Base-by-base conservation (phyloP, 768 basidiomycete genomes). In the Lactarius trivialis region DNA sequence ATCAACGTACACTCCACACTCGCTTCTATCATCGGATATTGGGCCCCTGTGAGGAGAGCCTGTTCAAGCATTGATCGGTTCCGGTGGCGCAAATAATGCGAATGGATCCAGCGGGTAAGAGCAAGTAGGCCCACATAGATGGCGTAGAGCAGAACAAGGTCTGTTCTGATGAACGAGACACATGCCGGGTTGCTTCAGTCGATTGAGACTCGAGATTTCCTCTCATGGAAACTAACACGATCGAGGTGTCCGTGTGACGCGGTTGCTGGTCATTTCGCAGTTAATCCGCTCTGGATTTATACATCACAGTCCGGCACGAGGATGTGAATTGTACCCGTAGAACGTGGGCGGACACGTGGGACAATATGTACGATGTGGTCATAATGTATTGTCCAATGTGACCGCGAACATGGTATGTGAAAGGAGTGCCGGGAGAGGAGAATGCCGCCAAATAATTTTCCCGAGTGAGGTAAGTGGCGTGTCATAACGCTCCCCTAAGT, bases 181-280 rank as follows among this genome's bases (percentile, higher is more conserved):
- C 12, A 14, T 48, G 45, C 45, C 45, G 24, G 45, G 24, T 21
- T 48, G 12, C 45, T 48, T 14, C 2, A 48, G 24, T n/a, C 45
- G 21, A 48, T 24, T 24, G 45, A 26, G 45, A 26, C 11, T 26
- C 26, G 11, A 2, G 21, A 24, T 21, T 48, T 24, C 45, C 45
- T 48, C 12, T 48, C 45, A 6, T 24, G 45, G 21, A 26, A 6
- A 14, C 21, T 48, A 14, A 21, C n/a, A 19, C 41, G n/a, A 9
- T 45, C 43, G 21, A 48, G 45, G 45, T 21, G 43, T 24, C 45
- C 45, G 45, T 24, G 45, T 48, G 45, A 48, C 24, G 74, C 72
- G 3, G 11, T 48, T 48, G 45, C 21, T 7, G 21, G 43, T 45
- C 45, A 48, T 48, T 24, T 48, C 45, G 45, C 45, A 48, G 45